These are phyloP conservation scores for Candida cerambycidarum DNA, from an alignment of 805 yeast species.

Conservation along the genomic window DNA sequence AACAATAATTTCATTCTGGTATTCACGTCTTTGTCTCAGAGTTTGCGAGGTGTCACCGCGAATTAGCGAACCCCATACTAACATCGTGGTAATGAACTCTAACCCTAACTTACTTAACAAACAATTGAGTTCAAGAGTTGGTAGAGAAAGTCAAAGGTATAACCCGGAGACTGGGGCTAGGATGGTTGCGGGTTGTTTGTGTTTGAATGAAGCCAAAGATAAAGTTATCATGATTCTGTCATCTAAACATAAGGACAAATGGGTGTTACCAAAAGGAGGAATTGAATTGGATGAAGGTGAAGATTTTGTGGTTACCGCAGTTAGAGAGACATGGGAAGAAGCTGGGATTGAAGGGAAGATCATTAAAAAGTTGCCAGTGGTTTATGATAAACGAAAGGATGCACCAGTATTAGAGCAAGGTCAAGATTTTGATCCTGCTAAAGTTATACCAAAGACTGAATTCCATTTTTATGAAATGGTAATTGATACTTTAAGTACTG, in stretches of 20 bases:
- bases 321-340: constrained; percentile 97
- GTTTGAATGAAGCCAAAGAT: constrained; percentile 54
- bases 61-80: constrained; percentile 6
- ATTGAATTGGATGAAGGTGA: constrained; percentile 78
- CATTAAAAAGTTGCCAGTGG: constrained; percentile 55
- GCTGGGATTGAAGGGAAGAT: constrained; percentile 82
- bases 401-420: constrained; percentile 35
- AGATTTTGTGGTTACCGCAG: constrained; percentile 53
- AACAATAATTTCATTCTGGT: neutral
- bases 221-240: constrained; percentile 81
- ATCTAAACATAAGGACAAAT: constrained; percentile 60
- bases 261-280: constrained; percentile 97
- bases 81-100: constrained; percentile 2
- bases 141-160: constrained; percentile 58
- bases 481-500: constrained; percentile 51
- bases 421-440: constrained; percentile 31
- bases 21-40: too few species aligned
- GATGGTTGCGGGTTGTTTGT: constrained; percentile 89
- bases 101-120: constrained; percentile 12
- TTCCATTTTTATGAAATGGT: constrained; percentile 84
- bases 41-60: neutral
- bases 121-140: constrained; percentile 43
- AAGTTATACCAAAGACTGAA: constrained; percentile 71
- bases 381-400: constrained; percentile 52
- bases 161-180: constrained; percentile 71